Base-by-base conservation (phyloP, 148 eudicot genomes). In the Talinum fruticosum region DNA sequence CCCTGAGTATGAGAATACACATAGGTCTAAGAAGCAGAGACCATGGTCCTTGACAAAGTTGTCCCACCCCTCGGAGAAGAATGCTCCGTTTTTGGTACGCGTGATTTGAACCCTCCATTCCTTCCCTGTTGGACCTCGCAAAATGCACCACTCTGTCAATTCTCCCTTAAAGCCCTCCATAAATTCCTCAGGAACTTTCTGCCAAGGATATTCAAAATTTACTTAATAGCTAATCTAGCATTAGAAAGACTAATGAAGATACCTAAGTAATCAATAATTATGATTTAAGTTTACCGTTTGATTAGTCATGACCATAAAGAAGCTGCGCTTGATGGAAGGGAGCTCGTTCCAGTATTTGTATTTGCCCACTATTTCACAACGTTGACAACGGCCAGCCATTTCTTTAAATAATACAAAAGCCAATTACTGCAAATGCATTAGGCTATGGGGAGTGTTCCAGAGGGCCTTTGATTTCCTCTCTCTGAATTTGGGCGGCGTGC, bases 241-340 rank as follows among this genome's bases (percentile, higher is more conserved):
- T 4, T 5, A 67, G n/a, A 21, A 36, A 8, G 3, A 35, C 0
- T 38, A 54, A 54, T 1, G 7, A 19, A 4, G 62, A 21, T 1
- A 19, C 23, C 24, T 30, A 33, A 6, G 51, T 19, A 19, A 18
- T 10, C 47, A 41, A 1, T 41, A 1, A 41, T 41, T 41, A 41
- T 0, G 47, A 14, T 14, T 41, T 41, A 41, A 41, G 12, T 10
- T 41, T 21, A 82, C 81, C 77, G 77, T 34, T 37, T 73, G 30
- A 18, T 38, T 37, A 2, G 54, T 18, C 81, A 78, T 77, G 15
- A 72, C 21, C 65, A 54, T 82, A 51, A 73, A 67, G 78, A 82
- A 82, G 7, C 33, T 30, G 7, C 53, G 74, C 19, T 70, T 44
- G 19, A 30, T 61, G 30, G 23, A n/a, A 12, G 70, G 59, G 44